Percentiles rank a stretch among this genome's conserved stretches.
Evolutionary conservation across 257 asterid genomes (phyloP).

Genomic region (Solanum ahanhuiri): DNA sequence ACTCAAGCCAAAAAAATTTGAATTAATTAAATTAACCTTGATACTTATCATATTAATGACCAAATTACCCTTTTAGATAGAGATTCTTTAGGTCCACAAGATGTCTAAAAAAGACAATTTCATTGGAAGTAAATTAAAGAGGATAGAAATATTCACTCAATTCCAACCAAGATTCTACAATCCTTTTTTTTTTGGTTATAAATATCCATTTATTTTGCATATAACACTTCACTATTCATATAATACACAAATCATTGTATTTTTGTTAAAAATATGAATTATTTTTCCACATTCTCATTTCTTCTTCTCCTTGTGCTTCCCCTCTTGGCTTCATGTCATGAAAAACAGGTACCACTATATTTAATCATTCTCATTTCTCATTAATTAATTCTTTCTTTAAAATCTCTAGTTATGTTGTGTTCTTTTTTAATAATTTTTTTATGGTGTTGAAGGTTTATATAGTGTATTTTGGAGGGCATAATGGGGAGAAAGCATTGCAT

Average conservation of each 20-base stretch:
- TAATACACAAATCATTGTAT: not conserved
- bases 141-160: not conserved
- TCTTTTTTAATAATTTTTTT: too few relatives aligned
- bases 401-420: not conserved
- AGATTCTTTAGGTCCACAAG: conserved; percentile 7
- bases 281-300: conserved; percentile 5
- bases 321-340: conserved; percentile 34
- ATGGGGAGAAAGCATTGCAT: conserved; percentile 34
- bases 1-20: not conserved
- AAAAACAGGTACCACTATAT: conserved; percentile 33
- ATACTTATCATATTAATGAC: not conserved
- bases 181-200: conserved; percentile 4
- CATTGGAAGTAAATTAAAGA: not conserved
- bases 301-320: conserved; percentile 35
- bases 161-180: conserved; percentile 15
- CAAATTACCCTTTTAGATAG: not conserved
- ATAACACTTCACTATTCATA: not conserved
- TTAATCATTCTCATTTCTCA: not conserved
- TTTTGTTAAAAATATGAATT: conserved; percentile 22
- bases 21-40: not conserved
- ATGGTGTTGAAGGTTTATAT: conserved; percentile 44
- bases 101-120: not conserved
- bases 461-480: conserved; percentile 73
- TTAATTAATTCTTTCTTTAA: not conserved
- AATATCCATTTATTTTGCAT: conserved; percentile 12